These are phyloP conservation scores for Aspergillus japonicus DNA, from an alignment of 2,329 filamentous ascomycete species.

Conservation along the genomic window DNA sequence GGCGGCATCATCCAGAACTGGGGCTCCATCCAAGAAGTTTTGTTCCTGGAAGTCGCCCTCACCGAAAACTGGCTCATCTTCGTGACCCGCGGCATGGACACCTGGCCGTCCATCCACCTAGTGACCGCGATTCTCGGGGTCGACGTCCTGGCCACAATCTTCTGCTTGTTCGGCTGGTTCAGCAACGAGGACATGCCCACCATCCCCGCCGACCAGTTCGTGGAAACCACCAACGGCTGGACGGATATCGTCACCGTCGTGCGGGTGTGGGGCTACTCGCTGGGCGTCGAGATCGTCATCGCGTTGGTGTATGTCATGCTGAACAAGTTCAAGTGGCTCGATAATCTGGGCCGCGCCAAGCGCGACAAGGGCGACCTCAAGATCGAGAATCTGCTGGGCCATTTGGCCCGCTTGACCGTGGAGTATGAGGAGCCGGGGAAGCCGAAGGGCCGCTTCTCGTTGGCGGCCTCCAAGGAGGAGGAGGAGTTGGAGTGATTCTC, in stretches of 20 bases:
- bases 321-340: constrained; percentile 46
- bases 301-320: constrained; percentile 52
- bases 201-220: constrained; percentile 25
- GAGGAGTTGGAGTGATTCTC: constrained; percentile 39
- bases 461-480: constrained; percentile 45
- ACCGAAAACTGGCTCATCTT: constrained; percentile 97
- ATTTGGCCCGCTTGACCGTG: constrained; percentile 49
- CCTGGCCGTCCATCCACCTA: constrained; percentile 71
- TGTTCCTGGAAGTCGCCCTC: constrained; percentile 87
- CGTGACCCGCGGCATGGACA: constrained; percentile 79
- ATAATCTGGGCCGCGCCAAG: constrained; percentile 49
- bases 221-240: constrained; percentile 52
- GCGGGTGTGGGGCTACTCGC: constrained; percentile 52
- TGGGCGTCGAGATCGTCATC: constrained; percentile 53
- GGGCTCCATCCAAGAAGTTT: constrained; percentile 70
- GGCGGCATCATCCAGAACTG: constrained; percentile 74
- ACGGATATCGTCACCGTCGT: constrained; percentile 58
- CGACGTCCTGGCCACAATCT: constrained; percentile 69
- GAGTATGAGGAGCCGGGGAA: constrained; percentile 51
- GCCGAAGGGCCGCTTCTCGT: constrained; percentile 43
- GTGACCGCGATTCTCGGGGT: constrained; percentile 69
- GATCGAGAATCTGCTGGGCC: constrained; percentile 52
- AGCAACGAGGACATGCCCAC: constrained; percentile 50
- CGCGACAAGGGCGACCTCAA: constrained; percentile 50
- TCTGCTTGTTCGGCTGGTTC: constrained; percentile 75